Conservation (phyloP, 768 basidiomycete species). For the Porphyrellus cyaneotinctus region DNA sequence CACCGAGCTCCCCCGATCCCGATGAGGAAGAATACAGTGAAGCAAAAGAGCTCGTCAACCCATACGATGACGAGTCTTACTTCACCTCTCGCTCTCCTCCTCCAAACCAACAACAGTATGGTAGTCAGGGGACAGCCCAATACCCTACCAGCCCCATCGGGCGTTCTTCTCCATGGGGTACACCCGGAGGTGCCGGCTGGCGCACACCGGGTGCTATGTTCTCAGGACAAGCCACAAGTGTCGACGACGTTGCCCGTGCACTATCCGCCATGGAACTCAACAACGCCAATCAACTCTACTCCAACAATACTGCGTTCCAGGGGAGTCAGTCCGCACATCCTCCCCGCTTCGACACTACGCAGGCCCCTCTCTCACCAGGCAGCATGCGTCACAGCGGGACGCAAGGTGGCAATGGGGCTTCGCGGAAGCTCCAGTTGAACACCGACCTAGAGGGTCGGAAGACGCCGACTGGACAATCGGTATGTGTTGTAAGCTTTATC, state of each 20-base stretch:
- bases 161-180: conserved; percentile 63
- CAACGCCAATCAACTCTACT: conserved; percentile 28
- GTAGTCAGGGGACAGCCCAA: conserved; percentile 32
- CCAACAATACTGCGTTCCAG: conserved; percentile 32
- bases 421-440: conserved; percentile 50
- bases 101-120: conserved; percentile 40
- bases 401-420: conserved; percentile 36
- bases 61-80: conserved; percentile 51
- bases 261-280: conserved; percentile 65
- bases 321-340: conserved; percentile 56
- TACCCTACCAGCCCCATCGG: conserved; percentile 56
- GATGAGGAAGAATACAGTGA: conserved; percentile 53
- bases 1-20: conserved; percentile 47
- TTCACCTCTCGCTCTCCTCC: conserved; percentile 45
- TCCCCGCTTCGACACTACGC: conserved; percentile 60
- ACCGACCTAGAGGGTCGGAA: conserved; percentile 67
- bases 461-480: conserved; percentile 53
- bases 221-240: conserved; percentile 30
- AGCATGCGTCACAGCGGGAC: conserved; percentile 38
- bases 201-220: conserved; percentile 38
- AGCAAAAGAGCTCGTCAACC: conserved; percentile 40
- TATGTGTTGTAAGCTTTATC: conserved; percentile 42
- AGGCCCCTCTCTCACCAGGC: conserved; percentile 42
- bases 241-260: conserved; percentile 77
- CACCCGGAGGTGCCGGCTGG: conserved; percentile 56